A percentile compares a stretch with the other conserved stretches of the same genome.
phyloP scores from a whole-genome alignment of 169 alveolate species.

The Babesia ovis region DNA sequence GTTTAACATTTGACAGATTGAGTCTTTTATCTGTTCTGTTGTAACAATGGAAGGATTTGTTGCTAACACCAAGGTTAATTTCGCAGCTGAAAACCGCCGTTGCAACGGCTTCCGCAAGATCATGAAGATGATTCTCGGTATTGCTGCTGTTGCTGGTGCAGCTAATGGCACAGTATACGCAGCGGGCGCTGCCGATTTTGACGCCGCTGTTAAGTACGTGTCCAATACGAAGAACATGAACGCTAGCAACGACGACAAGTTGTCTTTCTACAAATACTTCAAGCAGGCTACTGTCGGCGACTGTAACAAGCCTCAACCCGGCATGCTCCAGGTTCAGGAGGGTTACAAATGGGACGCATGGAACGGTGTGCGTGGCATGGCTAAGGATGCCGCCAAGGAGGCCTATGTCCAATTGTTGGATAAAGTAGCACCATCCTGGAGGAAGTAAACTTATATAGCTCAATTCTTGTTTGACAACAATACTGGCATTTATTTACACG shows the following conservation, averaged over 20 bases:
- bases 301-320: conserved; percentile 86
- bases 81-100: too few relatives aligned
- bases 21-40: too few relatives aligned
- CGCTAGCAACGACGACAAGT: conserved; percentile 63
- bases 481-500: too few relatives aligned
- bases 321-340: conserved; percentile 82
- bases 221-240: conserved; percentile 30
- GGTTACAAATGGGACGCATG: conserved; percentile 92
- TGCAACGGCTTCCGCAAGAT: too few relatives aligned
- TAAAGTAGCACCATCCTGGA: conserved; percentile 68
- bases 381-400: conserved; percentile 83
- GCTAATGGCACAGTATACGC: not conserved
- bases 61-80: too few relatives aligned
- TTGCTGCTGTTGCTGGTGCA: not conserved
- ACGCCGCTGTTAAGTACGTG: conserved; percentile 57
- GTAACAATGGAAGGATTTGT: too few relatives aligned
- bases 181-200: conserved; percentile 32
- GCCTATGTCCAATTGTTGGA: conserved; percentile 79
- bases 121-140: not conserved
- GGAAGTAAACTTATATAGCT: too few relatives aligned
- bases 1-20: too few relatives aligned
- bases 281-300: conserved; percentile 92
- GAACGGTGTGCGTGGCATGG: conserved; percentile 84
- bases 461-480: too few relatives aligned
- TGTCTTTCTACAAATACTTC: conserved; percentile 82